Conservation (phyloP, 352 stramenopile genomes). For the Phytopythium delawarense region DNA sequence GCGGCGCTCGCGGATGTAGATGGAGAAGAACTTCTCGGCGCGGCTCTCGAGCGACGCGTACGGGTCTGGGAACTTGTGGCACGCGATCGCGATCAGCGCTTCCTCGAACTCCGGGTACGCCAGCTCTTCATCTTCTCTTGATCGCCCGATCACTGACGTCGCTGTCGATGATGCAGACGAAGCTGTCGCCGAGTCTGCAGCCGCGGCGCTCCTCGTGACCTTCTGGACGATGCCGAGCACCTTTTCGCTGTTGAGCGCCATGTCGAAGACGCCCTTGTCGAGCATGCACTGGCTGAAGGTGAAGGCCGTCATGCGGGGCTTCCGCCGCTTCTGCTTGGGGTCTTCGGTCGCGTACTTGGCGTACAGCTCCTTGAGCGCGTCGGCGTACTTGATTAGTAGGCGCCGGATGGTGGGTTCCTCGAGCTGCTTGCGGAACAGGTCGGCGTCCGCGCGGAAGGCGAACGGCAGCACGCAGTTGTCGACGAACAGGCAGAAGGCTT, state of each 20-base stretch:
- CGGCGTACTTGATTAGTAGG: slow-evolving; percentile 53
- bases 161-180: slow-evolving; percentile 2
- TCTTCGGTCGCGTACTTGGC: slow-evolving; percentile 48
- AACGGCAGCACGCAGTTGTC: slow-evolving; percentile 75
- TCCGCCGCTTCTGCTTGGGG: slow-evolving; percentile 29
- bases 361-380: slow-evolving; percentile 59
- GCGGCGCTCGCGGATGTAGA: slow-evolving; percentile 47
- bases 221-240: slow-evolving; percentile 53
- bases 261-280: slow-evolving; percentile 55
- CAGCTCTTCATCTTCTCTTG: slow-evolving; percentile 49
- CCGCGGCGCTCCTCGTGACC: slow-evolving; percentile 24
- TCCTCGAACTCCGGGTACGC: slow-evolving; percentile 67
- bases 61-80: slow-evolving; percentile 74
- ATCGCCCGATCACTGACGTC: neutral
- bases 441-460: slow-evolving; percentile 64
- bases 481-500: slow-evolving; percentile 70
- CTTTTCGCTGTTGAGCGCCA: slow-evolving; percentile 58
- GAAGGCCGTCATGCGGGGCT: slow-evolving; percentile 47
- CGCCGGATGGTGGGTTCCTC: slow-evolving; percentile 62
- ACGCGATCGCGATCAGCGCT: slow-evolving; percentile 59
- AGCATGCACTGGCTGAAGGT: slow-evolving; percentile 61
- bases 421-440: slow-evolving; percentile 71
- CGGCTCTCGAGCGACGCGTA: slow-evolving; percentile 77
- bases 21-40: slow-evolving; percentile 68
- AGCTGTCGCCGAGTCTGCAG: neutral